Evolutionary conservation across 2,329 filamentous ascomycete species (phyloP).

Genomic region (Nigrospora osmanthi): DNA sequence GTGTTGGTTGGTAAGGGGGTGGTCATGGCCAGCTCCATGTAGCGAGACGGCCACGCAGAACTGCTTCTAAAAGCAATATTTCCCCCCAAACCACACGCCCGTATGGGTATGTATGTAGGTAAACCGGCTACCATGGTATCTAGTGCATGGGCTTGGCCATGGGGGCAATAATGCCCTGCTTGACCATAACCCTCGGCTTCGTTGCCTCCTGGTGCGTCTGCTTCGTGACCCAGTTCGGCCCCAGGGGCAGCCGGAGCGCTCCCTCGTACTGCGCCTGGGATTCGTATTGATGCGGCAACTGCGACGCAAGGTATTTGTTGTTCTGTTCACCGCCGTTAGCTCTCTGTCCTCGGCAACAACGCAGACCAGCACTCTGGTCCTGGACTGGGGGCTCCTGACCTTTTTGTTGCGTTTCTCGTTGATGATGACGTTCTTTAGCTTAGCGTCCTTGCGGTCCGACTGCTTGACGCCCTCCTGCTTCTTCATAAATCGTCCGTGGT

Average conservation of each 20-base stretch:
- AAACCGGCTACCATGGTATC: neutral
- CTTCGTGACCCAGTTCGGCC: slow-evolving; percentile 96
- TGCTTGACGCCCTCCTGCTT: slow-evolving; percentile 68
- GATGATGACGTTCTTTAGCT: slow-evolving; percentile 78
- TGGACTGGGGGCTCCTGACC: slow-evolving; percentile 36
- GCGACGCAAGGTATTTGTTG: slow-evolving; percentile 75
- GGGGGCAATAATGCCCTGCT: slow-evolving; percentile 82
- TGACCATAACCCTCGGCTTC: slow-evolving; percentile 83
- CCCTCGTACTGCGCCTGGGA: slow-evolving; percentile 83
- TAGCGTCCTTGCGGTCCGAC: slow-evolving; percentile 72
- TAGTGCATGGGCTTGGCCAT: slow-evolving; percentile 64
- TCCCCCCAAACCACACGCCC: too few species aligned
- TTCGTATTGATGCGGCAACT: slow-evolving; percentile 86
- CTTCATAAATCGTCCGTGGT: slow-evolving; percentile 54
- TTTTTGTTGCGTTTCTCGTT: slow-evolving; percentile 88
- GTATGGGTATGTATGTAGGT: too few species aligned
- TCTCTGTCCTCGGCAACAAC: neutral
- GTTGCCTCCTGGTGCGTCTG: slow-evolving; percentile 83
- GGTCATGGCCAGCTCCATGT: too few species aligned
- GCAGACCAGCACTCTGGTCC: too few species aligned
- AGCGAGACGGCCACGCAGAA: too few species aligned
- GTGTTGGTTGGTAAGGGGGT: too few species aligned
- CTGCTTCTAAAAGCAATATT: too few species aligned
- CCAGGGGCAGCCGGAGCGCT: slow-evolving; percentile 76
- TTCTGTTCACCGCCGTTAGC: slow-evolving; percentile 46